Conservation (phyloP, 2,329 filamentous ascomycete species). For the Tolypocladium tundrense region DNA sequence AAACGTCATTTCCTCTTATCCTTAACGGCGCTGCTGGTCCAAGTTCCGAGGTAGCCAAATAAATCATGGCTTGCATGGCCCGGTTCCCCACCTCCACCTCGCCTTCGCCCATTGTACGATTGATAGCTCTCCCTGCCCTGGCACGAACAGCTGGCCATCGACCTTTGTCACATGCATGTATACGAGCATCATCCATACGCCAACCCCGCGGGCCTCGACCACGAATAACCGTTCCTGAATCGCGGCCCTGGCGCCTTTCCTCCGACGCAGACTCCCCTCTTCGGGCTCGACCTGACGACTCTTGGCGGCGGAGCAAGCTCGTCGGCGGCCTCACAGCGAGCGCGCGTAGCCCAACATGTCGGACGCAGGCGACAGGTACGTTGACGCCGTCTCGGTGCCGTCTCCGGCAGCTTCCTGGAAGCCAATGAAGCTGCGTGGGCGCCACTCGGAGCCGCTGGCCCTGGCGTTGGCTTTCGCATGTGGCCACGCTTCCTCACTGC, state of each 20-base stretch:
- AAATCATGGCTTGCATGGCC: neutral
- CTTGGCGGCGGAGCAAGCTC: neutral
- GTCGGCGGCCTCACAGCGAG: neutral
- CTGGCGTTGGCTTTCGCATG: too few species aligned
- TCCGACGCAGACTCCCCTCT: neutral
- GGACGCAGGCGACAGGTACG: slow-evolving; percentile 20
- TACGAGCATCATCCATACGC: neutral
- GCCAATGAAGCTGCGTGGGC: neutral
- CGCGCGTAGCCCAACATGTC: slow-evolving; percentile 15
- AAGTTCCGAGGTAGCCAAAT: neutral
- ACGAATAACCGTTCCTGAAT: neutral
- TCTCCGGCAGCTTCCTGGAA: neutral
- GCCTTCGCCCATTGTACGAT: neutral
- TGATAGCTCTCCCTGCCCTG: neutral
- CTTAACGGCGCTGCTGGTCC: neutral
- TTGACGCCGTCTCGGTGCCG: neutral
- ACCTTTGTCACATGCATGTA: neutral
- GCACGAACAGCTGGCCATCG: neutral
- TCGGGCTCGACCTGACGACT: neutral
- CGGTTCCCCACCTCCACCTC: neutral
- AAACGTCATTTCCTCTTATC: neutral
- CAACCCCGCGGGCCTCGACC: neutral
- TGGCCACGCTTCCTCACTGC: too few species aligned
- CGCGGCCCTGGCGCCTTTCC: neutral
- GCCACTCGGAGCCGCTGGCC: neutral